A percentile compares a stretch with the other conserved stretches of the same genome.
Conservation (phyloP, 2,329 filamentous ascomycete genomes). For the Venturia nashicola region DNA sequence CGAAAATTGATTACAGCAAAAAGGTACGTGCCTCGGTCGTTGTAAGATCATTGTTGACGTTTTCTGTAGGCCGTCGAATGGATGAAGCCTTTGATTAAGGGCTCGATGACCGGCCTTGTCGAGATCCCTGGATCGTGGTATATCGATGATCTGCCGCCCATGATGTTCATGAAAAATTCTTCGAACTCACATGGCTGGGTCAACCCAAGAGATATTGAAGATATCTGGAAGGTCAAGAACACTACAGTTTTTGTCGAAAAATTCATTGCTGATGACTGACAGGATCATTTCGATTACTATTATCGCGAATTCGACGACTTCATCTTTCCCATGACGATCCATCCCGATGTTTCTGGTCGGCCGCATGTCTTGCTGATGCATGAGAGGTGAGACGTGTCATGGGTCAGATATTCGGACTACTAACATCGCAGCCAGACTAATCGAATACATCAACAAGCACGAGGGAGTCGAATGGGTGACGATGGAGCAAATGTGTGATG, state of each 20-base stretch:
- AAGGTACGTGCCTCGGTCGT: slow-evolving; percentile 18
- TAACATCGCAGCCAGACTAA: slow-evolving; percentile 43
- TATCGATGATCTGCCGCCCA: slow-evolving; percentile 43
- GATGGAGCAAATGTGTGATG: slow-evolving; percentile 58
- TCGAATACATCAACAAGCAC: slow-evolving; percentile 55
- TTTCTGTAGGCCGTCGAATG: slow-evolving; percentile 37
- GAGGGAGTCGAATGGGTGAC: slow-evolving; percentile 55
- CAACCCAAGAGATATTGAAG: slow-evolving; percentile 46
- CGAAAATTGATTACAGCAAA: slow-evolving; percentile 54
- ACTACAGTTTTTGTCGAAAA: neutral
- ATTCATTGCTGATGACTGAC: neutral
- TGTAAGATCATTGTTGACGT: neutral
- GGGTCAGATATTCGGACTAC: slow-evolving; percentile 8
- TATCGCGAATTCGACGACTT: slow-evolving; percentile 68
- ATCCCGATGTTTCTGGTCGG: slow-evolving; percentile 51
- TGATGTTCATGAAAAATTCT: slow-evolving; percentile 61
- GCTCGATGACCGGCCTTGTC: slow-evolving; percentile 48
- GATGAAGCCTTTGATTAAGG: slow-evolving; percentile 54
- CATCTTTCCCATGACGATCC: slow-evolving; percentile 65
- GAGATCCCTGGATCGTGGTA: slow-evolving; percentile 54
- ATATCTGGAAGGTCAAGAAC: slow-evolving; percentile 39
- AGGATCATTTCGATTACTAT: slow-evolving; percentile 58
- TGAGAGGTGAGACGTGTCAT: slow-evolving; percentile 38
- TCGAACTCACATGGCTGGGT: slow-evolving; percentile 53
- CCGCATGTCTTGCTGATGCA: slow-evolving; percentile 65